A percentile compares a stretch with the other conserved stretches of the same genome.
Evolutionary conservation across 345 rosid genomes (phyloP).

Genomic region (Eucalyptus sp.): DNA sequence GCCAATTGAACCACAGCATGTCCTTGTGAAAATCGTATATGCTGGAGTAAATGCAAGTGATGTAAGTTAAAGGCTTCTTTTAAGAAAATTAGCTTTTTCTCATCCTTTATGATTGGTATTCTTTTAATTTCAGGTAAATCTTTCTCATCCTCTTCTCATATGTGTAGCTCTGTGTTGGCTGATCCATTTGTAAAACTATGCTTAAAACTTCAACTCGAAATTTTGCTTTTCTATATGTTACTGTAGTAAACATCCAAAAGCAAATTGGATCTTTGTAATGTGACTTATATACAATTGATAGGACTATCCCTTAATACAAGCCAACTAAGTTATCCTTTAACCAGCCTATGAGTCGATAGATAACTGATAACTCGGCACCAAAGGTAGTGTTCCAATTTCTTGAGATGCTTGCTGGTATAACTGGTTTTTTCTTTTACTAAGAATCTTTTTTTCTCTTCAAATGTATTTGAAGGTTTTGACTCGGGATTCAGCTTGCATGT

Average conservation of each 20-base stretch:
- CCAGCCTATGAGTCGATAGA: not conserved
- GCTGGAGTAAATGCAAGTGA: constrained; percentile 99
- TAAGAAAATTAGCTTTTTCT: not conserved
- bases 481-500: not conserved
- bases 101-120: not conserved
- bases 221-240: not conserved
- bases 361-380: not conserved
- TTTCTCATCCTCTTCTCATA: not conserved
- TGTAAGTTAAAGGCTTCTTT: constrained; percentile 48
- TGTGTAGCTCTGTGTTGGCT: not conserved
- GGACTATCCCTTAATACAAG: not conserved
- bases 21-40: constrained; percentile 71
- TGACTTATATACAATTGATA: not conserved
- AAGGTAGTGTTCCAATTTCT: not conserved
- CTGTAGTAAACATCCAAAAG: not conserved
- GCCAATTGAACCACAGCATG: constrained; percentile 65
- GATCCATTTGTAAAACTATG: not conserved
- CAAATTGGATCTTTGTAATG: not conserved
- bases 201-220: not conserved
- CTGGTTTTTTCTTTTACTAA: not conserved
- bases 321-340: not conserved
- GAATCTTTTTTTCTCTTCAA: not conserved
- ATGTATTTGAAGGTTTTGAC: not conserved
- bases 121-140: not conserved
- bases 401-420: not conserved